phyloP scores from a whole-genome alignment of 2,329 filamentous ascomycete genomes.

The Cercospora brassicicola region DNA sequence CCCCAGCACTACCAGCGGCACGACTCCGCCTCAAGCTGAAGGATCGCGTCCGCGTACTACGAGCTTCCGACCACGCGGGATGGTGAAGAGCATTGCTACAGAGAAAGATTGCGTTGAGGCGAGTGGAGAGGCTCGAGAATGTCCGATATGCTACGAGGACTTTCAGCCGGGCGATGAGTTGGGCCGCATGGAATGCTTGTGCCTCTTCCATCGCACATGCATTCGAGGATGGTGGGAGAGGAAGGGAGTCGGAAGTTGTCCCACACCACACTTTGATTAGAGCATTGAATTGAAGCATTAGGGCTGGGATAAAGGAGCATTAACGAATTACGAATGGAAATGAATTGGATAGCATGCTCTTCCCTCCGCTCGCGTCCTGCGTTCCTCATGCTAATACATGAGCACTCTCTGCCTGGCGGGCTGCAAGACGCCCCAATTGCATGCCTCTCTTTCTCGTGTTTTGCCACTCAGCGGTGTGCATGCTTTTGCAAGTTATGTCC shows the following conservation, averaged over 20 bases:
- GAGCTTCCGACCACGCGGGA: slow-evolving; percentile 42
- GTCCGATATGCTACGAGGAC: slow-evolving; percentile 65
- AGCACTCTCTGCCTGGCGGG: background rate
- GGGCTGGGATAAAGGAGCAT: background rate
- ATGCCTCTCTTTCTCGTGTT: background rate
- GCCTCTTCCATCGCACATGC: slow-evolving; percentile 63
- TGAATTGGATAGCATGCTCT: background rate
- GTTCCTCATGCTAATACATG: background rate
- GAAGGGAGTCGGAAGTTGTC: slow-evolving; percentile 58
- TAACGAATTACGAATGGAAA: background rate
- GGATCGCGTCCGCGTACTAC: slow-evolving; percentile 28
- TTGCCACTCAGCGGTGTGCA: background rate
- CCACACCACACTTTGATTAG: slow-evolving; percentile 46
- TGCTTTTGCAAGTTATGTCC: background rate
- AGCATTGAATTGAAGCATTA: background rate
- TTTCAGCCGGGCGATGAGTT: slow-evolving; percentile 61
- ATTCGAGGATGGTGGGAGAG: slow-evolving; percentile 62
- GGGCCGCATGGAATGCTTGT: slow-evolving; percentile 62
- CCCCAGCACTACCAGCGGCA: slow-evolving; percentile 10
- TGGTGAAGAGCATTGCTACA: slow-evolving; percentile 57
- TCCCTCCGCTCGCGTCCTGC: background rate
- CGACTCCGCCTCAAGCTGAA: slow-evolving; percentile 21
- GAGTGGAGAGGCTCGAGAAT: slow-evolving; percentile 55
- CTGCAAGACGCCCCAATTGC: background rate
- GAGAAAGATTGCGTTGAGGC: slow-evolving; percentile 63